Base-by-base conservation (phyloP, 73 alveolate genomes). In the Durusdinium trenchii region DNA sequence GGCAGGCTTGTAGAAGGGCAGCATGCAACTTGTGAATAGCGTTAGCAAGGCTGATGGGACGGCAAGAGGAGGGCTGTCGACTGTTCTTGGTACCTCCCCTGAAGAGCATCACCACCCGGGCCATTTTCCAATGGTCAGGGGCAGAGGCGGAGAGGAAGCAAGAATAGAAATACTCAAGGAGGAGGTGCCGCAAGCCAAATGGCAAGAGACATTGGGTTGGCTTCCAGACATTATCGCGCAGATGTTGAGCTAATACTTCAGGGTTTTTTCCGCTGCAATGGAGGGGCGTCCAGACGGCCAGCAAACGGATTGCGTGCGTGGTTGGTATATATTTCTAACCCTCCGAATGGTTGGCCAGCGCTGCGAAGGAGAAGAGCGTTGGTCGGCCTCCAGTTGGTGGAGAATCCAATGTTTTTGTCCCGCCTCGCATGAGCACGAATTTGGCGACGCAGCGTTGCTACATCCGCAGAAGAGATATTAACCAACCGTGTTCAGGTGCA, bases 41-140 rank as follows among this genome's bases (percentile, higher is more conserved):
- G 23, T 83, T 83, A 32, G 67, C 76, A 5, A 83, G 76, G 35
- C 76, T 48, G 35, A 83, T 83, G n/a, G 94, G 94, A 40, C 94
- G 50, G 76, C 51, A 83, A 1, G 75, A 18, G 38, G 94, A 83
- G 9, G 94, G 94, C 50, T n/a, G 6, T 20, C 67, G 52, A 30
- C 76, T 51, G 28, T 46, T 36, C 6, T 23, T 36, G 48, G 38
- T 42, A 3, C 60, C 60, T 3, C 71, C 71, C 28, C 47, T 81
- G 92, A 47, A 81, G 46, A 81, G 45, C 54, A 54, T 28, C 42
- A 81, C 92, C 1, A 47, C 92, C 23, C 42, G 26, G 23, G 92
- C 92, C 48, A 45, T 32, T 18, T 30, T 32, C 92, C 92, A 81
- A 26, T 23, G 32, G 36, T 48, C 71, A 45, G 92, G 92, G 10